Percentiles rank a stretch among this genome's conserved stretches.
Evolutionary conservation across 441 rosid species (phyloP).

Genomic region (Populus hybrid): DNA sequence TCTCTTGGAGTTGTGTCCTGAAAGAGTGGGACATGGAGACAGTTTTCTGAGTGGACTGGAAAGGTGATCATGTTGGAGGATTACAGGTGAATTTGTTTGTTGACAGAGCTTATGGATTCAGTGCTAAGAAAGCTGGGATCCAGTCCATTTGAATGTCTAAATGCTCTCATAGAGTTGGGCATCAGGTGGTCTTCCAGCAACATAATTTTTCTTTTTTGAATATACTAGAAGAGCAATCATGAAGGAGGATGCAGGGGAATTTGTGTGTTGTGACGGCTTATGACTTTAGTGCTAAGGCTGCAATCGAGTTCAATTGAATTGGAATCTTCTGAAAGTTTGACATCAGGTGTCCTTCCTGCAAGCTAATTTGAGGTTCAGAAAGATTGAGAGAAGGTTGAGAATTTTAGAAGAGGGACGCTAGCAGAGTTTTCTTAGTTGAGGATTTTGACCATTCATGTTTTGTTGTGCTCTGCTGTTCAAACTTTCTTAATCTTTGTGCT

Average conservation of each 20-base stretch:
- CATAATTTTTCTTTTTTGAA: background rate
- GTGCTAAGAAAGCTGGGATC: background rate
- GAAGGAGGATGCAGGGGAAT: background rate
- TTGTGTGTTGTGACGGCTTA: background rate
- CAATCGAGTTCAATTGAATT: background rate
- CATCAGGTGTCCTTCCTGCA: background rate
- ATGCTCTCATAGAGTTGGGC: background rate
- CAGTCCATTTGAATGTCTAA: background rate
- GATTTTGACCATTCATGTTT: background rate
- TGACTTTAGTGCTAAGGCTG: background rate
- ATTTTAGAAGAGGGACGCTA: background rate
- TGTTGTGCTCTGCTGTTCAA: background rate
- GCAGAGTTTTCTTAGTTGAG: background rate
- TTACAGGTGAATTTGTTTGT: background rate
- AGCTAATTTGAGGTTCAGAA: background rate
- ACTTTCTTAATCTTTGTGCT: background rate
- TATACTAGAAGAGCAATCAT: background rate
- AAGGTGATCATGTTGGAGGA: background rate
- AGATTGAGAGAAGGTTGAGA: background rate
- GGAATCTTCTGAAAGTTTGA: background rate
- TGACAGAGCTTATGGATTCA: background rate
- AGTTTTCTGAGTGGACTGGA: background rate
- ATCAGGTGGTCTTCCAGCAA: background rate
- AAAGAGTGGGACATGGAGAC: background rate
- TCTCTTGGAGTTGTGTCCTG: background rate